A percentile compares a stretch with the other conserved stretches of the same genome.
These are phyloP conservation scores for Corynespora cassiicola DNA, from an alignment of 2,329 filamentous ascomycete species.

Conservation along the genomic window DNA sequence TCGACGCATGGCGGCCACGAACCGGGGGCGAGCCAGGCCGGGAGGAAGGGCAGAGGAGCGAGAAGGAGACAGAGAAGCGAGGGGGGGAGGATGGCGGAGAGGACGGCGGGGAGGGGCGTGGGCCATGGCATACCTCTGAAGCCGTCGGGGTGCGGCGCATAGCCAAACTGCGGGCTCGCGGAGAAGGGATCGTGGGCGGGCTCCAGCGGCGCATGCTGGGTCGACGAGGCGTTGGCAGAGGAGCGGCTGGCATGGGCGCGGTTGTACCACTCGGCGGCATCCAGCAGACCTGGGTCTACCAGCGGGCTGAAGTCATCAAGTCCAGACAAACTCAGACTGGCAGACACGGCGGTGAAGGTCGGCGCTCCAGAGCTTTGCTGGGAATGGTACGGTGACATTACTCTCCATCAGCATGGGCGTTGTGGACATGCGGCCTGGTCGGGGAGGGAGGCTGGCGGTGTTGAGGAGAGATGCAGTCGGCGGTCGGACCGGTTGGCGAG, in stretches of 20 bases:
- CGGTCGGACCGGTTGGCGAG: too few relatives aligned
- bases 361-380: slow-evolving; percentile 42
- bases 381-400: slow-evolving; percentile 41
- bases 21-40: background rate
- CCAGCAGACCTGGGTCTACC: slow-evolving; percentile 31
- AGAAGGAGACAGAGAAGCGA: background rate
- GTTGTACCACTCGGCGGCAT: slow-evolving; percentile 28
- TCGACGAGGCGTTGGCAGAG: slow-evolving; percentile 4
- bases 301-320: slow-evolving; percentile 40
- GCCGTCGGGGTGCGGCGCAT: slow-evolving; percentile 21
- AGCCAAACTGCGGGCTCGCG: slow-evolving; percentile 11
- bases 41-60: background rate
- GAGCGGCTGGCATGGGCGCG: slow-evolving; percentile 14
- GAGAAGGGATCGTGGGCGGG: slow-evolving; percentile 14
- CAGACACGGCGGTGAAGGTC: slow-evolving; percentile 45
- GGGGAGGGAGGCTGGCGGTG: too few relatives aligned
- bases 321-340: slow-evolving; percentile 49
- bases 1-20: slow-evolving; percentile 3
- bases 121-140: slow-evolving; percentile 13
- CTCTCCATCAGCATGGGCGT: slow-evolving; percentile 42
- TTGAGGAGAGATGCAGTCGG: too few relatives aligned
- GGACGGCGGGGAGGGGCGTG: slow-evolving; percentile 7
- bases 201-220: slow-evolving; percentile 10
- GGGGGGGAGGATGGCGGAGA: background rate
- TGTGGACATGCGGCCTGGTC: slow-evolving; percentile 19